phyloP scores from a whole-genome alignment of 2,329 filamentous ascomycete genomes.

The Fusarium chlamydosporum region DNA sequence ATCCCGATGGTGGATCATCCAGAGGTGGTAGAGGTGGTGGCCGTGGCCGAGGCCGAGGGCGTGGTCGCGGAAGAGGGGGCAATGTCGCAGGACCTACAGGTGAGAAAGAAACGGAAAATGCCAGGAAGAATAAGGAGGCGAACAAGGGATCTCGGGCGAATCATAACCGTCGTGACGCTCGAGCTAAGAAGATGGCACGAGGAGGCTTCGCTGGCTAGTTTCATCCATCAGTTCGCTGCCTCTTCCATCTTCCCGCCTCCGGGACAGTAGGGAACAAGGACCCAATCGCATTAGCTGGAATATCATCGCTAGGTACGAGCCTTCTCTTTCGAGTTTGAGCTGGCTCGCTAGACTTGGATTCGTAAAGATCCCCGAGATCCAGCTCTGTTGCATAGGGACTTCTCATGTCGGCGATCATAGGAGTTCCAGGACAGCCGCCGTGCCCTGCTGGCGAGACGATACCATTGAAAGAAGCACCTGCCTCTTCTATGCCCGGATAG shows the following conservation, averaged over 20 bases:
- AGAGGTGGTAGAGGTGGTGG: slow-evolving; percentile 64
- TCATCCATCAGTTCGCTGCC: slow-evolving; percentile 37
- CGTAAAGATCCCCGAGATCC: slow-evolving; percentile 54
- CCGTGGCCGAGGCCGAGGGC: slow-evolving; percentile 63
- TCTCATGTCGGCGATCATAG: slow-evolving; percentile 53
- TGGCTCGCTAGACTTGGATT: slow-evolving; percentile 9
- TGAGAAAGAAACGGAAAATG: slow-evolving; percentile 79
- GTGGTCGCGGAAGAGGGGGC: slow-evolving; percentile 68
- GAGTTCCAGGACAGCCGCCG: slow-evolving; percentile 47
- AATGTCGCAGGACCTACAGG: slow-evolving; percentile 75
- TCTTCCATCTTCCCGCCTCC: slow-evolving; percentile 36
- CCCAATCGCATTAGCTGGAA: no score
- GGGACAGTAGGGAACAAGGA: slow-evolving; percentile 5
- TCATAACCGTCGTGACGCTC: slow-evolving; percentile 83
- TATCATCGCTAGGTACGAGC: no score
- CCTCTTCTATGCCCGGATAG: slow-evolving; percentile 55
- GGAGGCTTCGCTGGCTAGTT: slow-evolving; percentile 57
- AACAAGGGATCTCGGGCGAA: slow-evolving; percentile 87
- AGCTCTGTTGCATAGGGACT: slow-evolving; percentile 59
- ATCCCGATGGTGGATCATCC: slow-evolving; percentile 60
- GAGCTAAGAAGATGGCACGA: slow-evolving; percentile 75
- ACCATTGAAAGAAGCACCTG: slow-evolving; percentile 53
- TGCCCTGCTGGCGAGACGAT: slow-evolving; percentile 45
- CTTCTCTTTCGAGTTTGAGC: slow-evolving; percentile 43
- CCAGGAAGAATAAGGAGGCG: slow-evolving; percentile 82